These are phyloP conservation scores for Trichoderma harzianum DNA, from an alignment of 2,329 filamentous ascomycete genomes.

Conservation along the genomic window DNA sequence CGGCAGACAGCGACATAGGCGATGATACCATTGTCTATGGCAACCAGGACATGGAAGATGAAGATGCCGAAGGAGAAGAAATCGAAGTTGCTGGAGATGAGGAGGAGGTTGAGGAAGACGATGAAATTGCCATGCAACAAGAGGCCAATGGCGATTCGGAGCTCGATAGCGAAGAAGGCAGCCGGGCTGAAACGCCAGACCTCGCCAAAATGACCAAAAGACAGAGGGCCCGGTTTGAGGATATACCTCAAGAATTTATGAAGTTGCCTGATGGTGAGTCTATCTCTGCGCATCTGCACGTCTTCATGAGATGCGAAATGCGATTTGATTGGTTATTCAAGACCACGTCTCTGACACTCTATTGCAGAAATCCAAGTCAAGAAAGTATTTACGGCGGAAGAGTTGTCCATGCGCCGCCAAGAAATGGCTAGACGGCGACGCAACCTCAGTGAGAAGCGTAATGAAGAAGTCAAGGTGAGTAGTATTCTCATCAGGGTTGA, in stretches of 20 bases:
- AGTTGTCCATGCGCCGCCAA: slow-evolving; percentile 58
- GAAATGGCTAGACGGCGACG: slow-evolving; percentile 60
- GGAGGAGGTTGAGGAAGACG: slow-evolving; percentile 41
- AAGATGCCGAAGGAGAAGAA: slow-evolving; percentile 48
- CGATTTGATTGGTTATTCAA: neutral
- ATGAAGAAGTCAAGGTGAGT: slow-evolving; percentile 60
- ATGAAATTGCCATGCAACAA: slow-evolving; percentile 32
- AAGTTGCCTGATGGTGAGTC: slow-evolving; percentile 58
- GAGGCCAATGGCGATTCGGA: slow-evolving; percentile 24
- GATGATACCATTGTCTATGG: slow-evolving; percentile 39
- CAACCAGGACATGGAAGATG: slow-evolving; percentile 45
- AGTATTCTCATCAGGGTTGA: neutral
- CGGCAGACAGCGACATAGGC: slow-evolving; percentile 47
- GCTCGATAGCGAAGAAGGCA: slow-evolving; percentile 36
- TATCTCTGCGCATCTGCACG: neutral
- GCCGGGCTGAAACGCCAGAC: slow-evolving; percentile 50
- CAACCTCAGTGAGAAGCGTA: slow-evolving; percentile 63
- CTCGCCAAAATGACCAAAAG: slow-evolving; percentile 59
- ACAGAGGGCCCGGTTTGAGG: slow-evolving; percentile 58
- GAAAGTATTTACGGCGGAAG: slow-evolving; percentile 59
- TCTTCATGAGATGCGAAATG: neutral
- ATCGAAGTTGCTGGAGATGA: slow-evolving; percentile 42
- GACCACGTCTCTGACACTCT: neutral
- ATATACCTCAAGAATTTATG: slow-evolving; percentile 53
- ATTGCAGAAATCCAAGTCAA: slow-evolving; percentile 60